Base-by-base conservation (phyloP, 2,329 filamentous ascomycete species). In the Arthrobotrys iridis region DNA sequence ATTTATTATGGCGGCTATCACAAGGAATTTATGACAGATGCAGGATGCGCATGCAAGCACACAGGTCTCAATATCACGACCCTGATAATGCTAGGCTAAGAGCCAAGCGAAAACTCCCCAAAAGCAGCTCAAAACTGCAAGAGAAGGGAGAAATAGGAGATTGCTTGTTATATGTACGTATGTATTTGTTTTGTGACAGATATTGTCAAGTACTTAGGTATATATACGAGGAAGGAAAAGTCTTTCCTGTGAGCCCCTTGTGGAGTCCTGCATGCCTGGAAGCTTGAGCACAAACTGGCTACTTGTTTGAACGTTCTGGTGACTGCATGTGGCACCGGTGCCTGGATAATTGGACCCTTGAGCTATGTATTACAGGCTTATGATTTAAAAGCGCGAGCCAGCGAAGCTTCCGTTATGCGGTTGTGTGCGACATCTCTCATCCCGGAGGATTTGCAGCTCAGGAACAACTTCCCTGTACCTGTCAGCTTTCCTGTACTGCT, bases 191-290 rank as follows among this genome's bases (percentile, higher is more conserved):
- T 64, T 64, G 60, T 65, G 60, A 65, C 8, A 65, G 60, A 45
- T 45, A 59, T 33, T n/a, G n/a, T n/a, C n/a, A n/a, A n/a, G n/a
- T n/a, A n/a, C n/a, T n/a, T n/a, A n/a, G n/a, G n/a, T n/a, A n/a
- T n/a, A n/a, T n/a, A n/a, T n/a, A n/a, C n/a, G n/a, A n/a, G n/a
- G n/a, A n/a, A n/a, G n/a, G n/a, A n/a, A n/a, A n/a, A n/a, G n/a
- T n/a, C n/a, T n/a, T n/a, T n/a, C n/a, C n/a, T n/a, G n/a, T n/a
- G n/a, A n/a, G 65, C 65, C 45, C 55, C 24, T 20, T 60, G 43
- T 43, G 24, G 11, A 46, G 40, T 41, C 33, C 40, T 70, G 65
- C 65, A 70, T 70, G 65, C 52, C 65, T 6, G 62, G 52, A 62
- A 10, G 26, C 35, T 59, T 59, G 55, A 24, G 60, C 41, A 52